A percentile compares a stretch with the other conserved stretches of the same genome.
Evolutionary conservation across 495 filamentous ascomycete genomes (phyloP).

Genomic region (Penicillium cosmopolitanum): DNA sequence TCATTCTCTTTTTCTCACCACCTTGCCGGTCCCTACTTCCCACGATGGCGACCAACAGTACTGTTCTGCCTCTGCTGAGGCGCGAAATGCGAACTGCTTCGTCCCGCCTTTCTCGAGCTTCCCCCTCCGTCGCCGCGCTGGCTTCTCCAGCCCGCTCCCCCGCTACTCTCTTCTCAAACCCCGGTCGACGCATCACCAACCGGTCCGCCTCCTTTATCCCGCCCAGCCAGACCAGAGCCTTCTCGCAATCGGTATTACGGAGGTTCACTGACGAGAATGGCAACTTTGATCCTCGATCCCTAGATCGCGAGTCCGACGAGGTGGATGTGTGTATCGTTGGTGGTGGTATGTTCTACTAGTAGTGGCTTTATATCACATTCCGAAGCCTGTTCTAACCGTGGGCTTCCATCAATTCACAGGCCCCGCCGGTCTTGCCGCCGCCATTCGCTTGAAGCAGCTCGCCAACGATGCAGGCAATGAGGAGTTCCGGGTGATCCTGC

Average conservation of each 20-base stretch:
- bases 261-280: conserved; percentile 61
- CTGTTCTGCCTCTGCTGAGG: conserved; percentile 49
- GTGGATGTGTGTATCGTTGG: conserved; percentile 98
- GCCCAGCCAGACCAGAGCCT: conserved; percentile 40
- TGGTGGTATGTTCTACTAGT: conserved; percentile 60
- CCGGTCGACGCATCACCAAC: conserved; percentile 26
- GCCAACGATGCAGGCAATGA: conserved; percentile 96
- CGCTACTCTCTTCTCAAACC: conserved; percentile 25
- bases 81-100: conserved; percentile 41
- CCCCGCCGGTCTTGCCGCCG: conserved; percentile 88
- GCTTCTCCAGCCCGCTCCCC: conserved; percentile 27
- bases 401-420: conserved; percentile 51
- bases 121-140: conserved; percentile 31
- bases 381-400: conserved; percentile 17
- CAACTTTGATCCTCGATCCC: conserved; percentile 68
- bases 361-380: too few species aligned
- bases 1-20: conserved; percentile 16
- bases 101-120: conserved; percentile 32
- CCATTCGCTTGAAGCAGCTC: conserved; percentile 93
- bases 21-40: conserved; percentile 13
- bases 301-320: conserved; percentile 87
- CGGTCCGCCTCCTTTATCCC: conserved; percentile 28
- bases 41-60: conserved; percentile 48
- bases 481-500: conserved; percentile 86
- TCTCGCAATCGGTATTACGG: conserved; percentile 53